Base-by-base conservation (phyloP, 495 filamentous ascomycete species). In the Annulohypoxylon maeteangense region DNA sequence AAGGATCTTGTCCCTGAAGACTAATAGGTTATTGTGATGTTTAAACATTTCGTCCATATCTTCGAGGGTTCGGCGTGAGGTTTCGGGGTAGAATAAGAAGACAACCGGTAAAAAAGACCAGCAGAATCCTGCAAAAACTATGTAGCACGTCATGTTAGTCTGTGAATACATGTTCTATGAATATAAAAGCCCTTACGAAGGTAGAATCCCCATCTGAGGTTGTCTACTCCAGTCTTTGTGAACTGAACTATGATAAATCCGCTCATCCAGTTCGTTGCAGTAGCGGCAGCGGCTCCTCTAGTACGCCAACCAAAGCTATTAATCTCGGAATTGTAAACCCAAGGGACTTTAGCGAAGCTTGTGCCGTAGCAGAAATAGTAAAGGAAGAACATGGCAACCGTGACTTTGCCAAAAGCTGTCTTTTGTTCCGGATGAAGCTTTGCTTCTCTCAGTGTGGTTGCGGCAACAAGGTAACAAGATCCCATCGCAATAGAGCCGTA, bases 321-420 rank as follows among this genome's bases (percentile, higher is more conserved):
- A 65, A 82, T 70, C 63, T 82, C 81, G 4, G 81, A 76, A 44
- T 76, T 73, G 67, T 80, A 82, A n/a, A 82, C 72, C 79, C 81
- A 82, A 25, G 80, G 76, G 36, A 81, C 78, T 32, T 77, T 78
- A n/a, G 69, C 67, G 20, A 71, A 78, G 42, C 72, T 76, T 11
- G 74, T 78, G 20, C 78, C 78, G 53, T 75, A 81, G 68, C 74
- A 79, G 67, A 78, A 74, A 54, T 77, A 78, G 62, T 79, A 78
- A 7, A 79, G 68, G 40, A 81, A 79, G 69, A 79, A 77, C 70
- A 79, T 79, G 44, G 75, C 60, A 20, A 75, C 74, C 5, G 78
- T 75, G 1, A 71, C 76, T 47, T 53, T 64, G 1, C 76, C 53
- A 69, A 71, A 57, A 7, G n/a, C 48, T 10, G 23, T 27, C 60